phyloP scores from a whole-genome alignment of 2,329 filamentous ascomycete species.

The Cercospora canescens region DNA sequence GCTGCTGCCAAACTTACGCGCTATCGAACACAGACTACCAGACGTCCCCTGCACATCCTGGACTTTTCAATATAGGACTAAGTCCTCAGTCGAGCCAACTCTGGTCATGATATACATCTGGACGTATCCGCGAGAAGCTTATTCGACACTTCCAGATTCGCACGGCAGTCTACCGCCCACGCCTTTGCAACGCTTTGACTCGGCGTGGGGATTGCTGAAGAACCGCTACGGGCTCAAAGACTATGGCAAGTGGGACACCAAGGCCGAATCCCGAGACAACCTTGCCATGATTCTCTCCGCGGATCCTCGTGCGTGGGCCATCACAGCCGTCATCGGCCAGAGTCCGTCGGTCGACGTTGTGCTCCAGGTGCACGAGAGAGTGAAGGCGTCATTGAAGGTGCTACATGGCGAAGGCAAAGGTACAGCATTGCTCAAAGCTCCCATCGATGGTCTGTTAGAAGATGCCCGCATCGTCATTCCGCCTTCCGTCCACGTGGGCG shows the following conservation, averaged over 20 bases:
- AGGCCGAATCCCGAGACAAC: background rate
- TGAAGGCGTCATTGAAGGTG: background rate
- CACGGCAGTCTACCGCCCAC: no score
- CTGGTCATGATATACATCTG: background rate
- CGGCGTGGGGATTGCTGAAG: background rate
- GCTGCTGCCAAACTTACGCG: background rate
- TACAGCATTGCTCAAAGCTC: background rate
- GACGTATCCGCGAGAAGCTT: background rate
- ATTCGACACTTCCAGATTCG: background rate
- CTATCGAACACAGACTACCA: background rate
- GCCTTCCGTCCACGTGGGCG: background rate
- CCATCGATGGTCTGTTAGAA: background rate
- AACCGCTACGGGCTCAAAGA: background rate
- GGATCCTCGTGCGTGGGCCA: background rate
- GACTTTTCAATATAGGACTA: background rate
- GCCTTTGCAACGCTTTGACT: background rate
- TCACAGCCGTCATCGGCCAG: background rate
- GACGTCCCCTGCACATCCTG: background rate
- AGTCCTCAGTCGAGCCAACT: background rate
- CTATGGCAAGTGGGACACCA: background rate
- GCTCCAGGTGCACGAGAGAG: background rate
- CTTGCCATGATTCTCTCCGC: background rate
- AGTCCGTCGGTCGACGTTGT: background rate
- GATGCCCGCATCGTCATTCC: background rate
- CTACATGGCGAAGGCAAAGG: background rate